Conservation (phyloP, 495 filamentous ascomycete species). For the Xylaria cubensis region DNA sequence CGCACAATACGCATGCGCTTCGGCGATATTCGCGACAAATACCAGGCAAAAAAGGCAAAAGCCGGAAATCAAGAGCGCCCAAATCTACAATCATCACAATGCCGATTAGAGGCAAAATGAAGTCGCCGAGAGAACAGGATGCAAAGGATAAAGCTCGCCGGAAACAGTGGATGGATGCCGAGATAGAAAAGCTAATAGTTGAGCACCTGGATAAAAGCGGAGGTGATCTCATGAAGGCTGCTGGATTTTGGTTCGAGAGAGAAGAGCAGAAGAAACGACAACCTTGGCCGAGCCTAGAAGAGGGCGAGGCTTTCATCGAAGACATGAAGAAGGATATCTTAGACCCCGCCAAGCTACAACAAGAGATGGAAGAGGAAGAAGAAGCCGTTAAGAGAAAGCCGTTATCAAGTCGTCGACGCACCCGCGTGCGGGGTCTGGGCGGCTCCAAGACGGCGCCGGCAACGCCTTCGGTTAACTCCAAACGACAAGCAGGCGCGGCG, state of each 20-base stretch:
- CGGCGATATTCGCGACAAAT: background rate
- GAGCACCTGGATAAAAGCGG: slow-evolving; percentile 11
- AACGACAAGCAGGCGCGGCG: background rate
- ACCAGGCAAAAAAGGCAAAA: background rate
- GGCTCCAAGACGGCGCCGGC: background rate
- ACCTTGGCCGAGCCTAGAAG: slow-evolving; percentile 3
- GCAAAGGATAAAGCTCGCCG: background rate
- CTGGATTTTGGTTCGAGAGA: slow-evolving; percentile 4
- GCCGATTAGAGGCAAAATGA: background rate
- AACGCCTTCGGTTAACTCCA: background rate
- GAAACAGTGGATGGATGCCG: background rate
- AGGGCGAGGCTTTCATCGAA: background rate
- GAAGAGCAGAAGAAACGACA: background rate
- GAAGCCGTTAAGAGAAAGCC: background rate
- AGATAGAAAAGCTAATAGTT: background rate
- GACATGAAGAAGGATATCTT: slow-evolving; percentile 6
- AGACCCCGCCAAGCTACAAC: background rate
- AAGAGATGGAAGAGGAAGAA: background rate
- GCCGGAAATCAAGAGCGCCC: background rate
- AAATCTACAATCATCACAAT: background rate
- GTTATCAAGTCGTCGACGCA: background rate
- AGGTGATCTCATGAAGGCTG: background rate
- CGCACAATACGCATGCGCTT: background rate
- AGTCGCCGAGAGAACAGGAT: background rate
- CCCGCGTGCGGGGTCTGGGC: background rate